Evolutionary conservation across 768 basidiomycete species (phyloP).

Genomic region (Hortiboletus flavorubellus): DNA sequence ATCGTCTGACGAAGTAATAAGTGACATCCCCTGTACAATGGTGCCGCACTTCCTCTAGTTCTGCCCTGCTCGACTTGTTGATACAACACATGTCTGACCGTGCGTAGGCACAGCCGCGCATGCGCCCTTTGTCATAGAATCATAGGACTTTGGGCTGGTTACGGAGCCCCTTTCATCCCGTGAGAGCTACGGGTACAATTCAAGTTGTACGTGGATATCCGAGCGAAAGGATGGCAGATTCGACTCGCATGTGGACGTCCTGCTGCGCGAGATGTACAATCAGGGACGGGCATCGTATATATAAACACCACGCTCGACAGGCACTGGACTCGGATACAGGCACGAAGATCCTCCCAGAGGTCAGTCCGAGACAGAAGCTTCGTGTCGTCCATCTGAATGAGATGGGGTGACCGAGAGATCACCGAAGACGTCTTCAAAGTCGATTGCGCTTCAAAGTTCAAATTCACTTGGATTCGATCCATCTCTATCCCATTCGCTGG

Average conservation of each 20-base stretch:
- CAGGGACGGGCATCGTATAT: neutral
- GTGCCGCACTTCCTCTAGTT: conserved; percentile 4
- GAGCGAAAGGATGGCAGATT: conserved; percentile 15
- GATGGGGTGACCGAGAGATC: conserved; percentile 13
- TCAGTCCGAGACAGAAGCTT: conserved; percentile 9
- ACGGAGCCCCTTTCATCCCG: neutral
- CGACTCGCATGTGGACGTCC: neutral
- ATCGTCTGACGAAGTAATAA: neutral
- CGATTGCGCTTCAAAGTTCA: conserved; percentile 10
- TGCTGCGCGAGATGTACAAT: neutral
- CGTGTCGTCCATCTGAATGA: conserved; percentile 10
- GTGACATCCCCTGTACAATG: conserved; percentile 3
- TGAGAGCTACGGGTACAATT: conserved; percentile 1
- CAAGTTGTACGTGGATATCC: conserved; percentile 11
- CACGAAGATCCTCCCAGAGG: conserved; percentile 10
- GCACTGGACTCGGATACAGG: neutral
- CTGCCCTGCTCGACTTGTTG: conserved; percentile 15
- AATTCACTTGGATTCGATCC: neutral
- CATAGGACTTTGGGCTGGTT: conserved; percentile 2
- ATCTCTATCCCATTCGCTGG: neutral
- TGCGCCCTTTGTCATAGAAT: conserved; percentile 8
- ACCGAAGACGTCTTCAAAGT: conserved; percentile 13
- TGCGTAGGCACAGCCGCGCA: conserved; percentile 7
- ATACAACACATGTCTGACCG: conserved; percentile 16
- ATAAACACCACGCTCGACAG: neutral